Percentiles rank a stretch among this genome's conserved stretches.
Conservation (phyloP, 2,329 filamentous ascomycete genomes). For the Aureobasidium sp. region DNA sequence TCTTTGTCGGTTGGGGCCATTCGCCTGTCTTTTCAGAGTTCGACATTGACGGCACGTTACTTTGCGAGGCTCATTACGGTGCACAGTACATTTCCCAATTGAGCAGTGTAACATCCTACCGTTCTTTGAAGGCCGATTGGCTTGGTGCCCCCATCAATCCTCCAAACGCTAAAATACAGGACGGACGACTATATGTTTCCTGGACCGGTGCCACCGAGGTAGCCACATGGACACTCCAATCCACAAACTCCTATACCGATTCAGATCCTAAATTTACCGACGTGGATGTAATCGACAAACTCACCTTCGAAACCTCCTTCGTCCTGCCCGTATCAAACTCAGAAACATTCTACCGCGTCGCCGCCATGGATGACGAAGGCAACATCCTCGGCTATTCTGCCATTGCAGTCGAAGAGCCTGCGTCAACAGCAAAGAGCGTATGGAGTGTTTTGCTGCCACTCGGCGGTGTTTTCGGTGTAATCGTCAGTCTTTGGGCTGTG, state of each 20-base stretch:
- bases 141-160: background rate
- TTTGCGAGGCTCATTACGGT: constrained; percentile 48
- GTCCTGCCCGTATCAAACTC: background rate
- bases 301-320: constrained; percentile 19
- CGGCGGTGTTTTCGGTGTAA: background rate
- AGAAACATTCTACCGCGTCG: constrained; percentile 18
- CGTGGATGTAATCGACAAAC: constrained; percentile 17
- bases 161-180: constrained; percentile 31
- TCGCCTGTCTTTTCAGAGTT: constrained; percentile 35
- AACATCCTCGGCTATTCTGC: constrained; percentile 18
- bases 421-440: background rate
- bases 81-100: constrained; percentile 29
- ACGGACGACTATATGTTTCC: constrained; percentile 19
- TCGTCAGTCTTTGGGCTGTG: background rate
- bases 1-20: constrained; percentile 50
- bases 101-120: constrained; percentile 38
- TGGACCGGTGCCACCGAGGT: constrained; percentile 21
- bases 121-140: constrained; percentile 38
- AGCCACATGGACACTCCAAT: constrained; percentile 21
- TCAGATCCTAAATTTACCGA: constrained; percentile 13
- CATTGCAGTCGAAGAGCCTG: background rate
- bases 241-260: constrained; percentile 18
- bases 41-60: constrained; percentile 37
- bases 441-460: constrained; percentile 6
- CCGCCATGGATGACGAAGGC: constrained; percentile 20